A percentile compares a stretch with the other conserved stretches of the same genome.
Conservation (phyloP, 768 basidiomycete genomes). For the Boletus speciosus region DNA sequence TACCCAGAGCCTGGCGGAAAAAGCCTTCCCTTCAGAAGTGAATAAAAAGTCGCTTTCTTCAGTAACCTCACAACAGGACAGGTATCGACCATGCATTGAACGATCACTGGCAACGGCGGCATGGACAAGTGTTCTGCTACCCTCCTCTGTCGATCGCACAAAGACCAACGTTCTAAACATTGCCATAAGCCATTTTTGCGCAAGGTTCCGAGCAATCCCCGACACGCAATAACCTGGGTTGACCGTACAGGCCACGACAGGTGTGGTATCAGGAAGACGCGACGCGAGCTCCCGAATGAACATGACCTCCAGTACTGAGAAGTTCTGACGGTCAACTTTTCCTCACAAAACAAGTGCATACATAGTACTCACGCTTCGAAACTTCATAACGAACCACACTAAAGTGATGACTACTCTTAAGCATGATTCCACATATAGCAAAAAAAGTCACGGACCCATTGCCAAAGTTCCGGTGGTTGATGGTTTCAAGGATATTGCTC, state of each 20-base stretch:
- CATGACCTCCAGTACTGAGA: slow-evolving; percentile 31
- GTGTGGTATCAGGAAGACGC: slow-evolving; percentile 20
- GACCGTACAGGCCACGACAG: slow-evolving; percentile 26
- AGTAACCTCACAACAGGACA: slow-evolving; percentile 19
- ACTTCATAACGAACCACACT: slow-evolving; percentile 21
- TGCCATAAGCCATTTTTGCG: background rate
- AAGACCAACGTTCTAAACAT: slow-evolving; percentile 10
- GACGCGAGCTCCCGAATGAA: slow-evolving; percentile 33
- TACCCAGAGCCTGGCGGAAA: slow-evolving; percentile 35
- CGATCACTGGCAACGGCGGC: slow-evolving; percentile 28
- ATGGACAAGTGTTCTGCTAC: slow-evolving; percentile 34
- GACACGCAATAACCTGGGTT: slow-evolving; percentile 37
- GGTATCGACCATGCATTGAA: slow-evolving; percentile 31
- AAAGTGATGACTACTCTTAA: background rate
- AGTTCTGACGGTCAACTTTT: background rate
- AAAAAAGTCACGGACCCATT: slow-evolving; percentile 12
- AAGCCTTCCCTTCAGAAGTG: slow-evolving; percentile 26
- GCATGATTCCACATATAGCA: background rate
- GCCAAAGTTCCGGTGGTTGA: slow-evolving; percentile 25
- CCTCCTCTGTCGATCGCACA: slow-evolving; percentile 32
- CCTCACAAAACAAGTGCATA: background rate
- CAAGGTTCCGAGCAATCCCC: slow-evolving; percentile 17
- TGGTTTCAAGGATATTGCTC: slow-evolving; percentile 21
- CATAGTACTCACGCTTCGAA: slow-evolving; percentile 23
- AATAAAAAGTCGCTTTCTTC: slow-evolving; percentile 33